phyloP scores from a whole-genome alignment of 2,329 filamentous ascomycete genomes.

The Aspergillus sp. region DNA sequence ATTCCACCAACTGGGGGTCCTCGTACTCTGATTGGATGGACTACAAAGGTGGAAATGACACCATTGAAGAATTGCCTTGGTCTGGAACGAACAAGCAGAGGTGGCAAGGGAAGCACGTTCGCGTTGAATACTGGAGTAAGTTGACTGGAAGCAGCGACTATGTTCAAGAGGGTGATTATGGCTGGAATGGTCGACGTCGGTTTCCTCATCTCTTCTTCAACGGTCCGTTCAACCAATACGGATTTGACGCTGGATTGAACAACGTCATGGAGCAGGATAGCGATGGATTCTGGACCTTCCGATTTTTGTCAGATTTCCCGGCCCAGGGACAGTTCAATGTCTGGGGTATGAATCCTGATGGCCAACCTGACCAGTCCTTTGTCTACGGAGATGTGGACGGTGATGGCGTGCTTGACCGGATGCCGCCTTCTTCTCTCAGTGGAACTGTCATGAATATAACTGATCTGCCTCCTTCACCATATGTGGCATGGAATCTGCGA shows the following conservation, averaged over 20 bases:
- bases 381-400: slow-evolving; percentile 61
- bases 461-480: slow-evolving; percentile 51
- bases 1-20: slow-evolving; percentile 60
- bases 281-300: slow-evolving; percentile 55
- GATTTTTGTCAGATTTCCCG: slow-evolving; percentile 64
- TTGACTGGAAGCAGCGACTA: slow-evolving; percentile 59
- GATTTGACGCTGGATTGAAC: slow-evolving; percentile 59
- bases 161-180: slow-evolving; percentile 58
- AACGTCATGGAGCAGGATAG: slow-evolving; percentile 52
- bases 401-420: slow-evolving; percentile 59
- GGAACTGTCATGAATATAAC: slow-evolving; percentile 60
- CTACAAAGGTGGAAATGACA: slow-evolving; percentile 53
- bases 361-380: slow-evolving; percentile 58
- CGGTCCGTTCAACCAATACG: slow-evolving; percentile 62
- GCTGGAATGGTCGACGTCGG: slow-evolving; percentile 44
- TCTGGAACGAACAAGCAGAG: slow-evolving; percentile 56
- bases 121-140: slow-evolving; percentile 62
- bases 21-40: slow-evolving; percentile 58
- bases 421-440: slow-evolving; percentile 58
- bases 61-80: slow-evolving; percentile 52
- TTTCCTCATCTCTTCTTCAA: slow-evolving; percentile 64
- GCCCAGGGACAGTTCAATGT: slow-evolving; percentile 61
- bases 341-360: slow-evolving; percentile 65
- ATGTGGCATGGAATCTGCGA: slow-evolving; percentile 55
- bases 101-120: slow-evolving; percentile 62